Percentiles rank a stretch among this genome's conserved stretches.
These are phyloP conservation scores for Podospora conica DNA, from an alignment of 495 filamentous ascomycete species.

Conservation along the genomic window DNA sequence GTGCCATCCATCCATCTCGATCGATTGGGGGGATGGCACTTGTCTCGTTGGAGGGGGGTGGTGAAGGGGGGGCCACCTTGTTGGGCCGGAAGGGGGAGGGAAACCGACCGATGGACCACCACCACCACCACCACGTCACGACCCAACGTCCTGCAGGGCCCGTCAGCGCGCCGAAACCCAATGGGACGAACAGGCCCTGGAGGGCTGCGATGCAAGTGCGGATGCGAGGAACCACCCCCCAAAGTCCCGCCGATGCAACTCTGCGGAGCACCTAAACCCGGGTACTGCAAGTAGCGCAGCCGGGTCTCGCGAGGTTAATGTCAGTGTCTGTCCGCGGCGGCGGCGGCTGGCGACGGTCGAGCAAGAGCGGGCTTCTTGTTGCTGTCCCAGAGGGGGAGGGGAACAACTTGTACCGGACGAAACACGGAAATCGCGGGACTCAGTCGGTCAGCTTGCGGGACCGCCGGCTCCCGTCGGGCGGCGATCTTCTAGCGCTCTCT, in stretches of 20 bases:
- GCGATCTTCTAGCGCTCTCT: background rate
- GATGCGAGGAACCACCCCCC: background rate
- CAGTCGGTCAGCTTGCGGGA: background rate
- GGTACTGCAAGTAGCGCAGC: background rate
- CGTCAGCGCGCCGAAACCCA: background rate
- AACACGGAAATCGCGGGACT: conserved; percentile 4
- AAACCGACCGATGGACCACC: background rate
- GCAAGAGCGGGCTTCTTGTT: background rate
- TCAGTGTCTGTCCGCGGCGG: too few species aligned
- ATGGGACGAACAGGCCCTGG: background rate
- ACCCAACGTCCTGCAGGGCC: background rate
- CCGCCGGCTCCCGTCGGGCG: background rate
- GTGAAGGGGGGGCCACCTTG: background rate
- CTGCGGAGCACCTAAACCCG: background rate
- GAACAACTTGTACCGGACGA: background rate
- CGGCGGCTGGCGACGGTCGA: too few species aligned
- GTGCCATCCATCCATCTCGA: conserved; percentile 1
- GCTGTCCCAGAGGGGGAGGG: background rate
- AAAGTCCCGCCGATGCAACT: background rate
- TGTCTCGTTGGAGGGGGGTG: too few species aligned
- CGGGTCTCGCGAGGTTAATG: background rate
- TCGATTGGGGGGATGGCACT: background rate
- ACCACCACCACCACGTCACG: background rate
- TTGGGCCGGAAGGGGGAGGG: background rate
- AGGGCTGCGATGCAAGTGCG: background rate